These are phyloP conservation scores for Seiridium unicorne DNA, from an alignment of 2,329 filamentous ascomycete genomes.

Conservation along the genomic window DNA sequence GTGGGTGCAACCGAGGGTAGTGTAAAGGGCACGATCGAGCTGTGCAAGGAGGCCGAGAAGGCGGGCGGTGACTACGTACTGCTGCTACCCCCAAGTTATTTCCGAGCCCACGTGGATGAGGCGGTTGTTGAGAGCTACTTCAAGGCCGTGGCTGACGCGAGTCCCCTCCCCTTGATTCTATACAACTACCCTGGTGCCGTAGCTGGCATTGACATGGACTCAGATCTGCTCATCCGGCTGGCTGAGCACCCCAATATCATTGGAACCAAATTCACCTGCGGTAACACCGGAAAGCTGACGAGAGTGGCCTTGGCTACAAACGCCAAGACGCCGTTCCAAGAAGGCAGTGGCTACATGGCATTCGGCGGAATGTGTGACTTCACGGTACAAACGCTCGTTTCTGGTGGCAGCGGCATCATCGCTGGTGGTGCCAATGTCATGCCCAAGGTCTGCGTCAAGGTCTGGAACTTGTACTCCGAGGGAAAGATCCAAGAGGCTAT, in stretches of 20 bases:
- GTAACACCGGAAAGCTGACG: conserved; percentile 85
- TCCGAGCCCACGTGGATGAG: conserved; percentile 74
- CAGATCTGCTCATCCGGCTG: conserved; percentile 78
- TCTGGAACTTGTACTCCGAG: conserved; percentile 73
- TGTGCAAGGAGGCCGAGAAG: conserved; percentile 63
- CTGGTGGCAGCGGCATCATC: conserved; percentile 80
- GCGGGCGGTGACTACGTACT: conserved; percentile 80
- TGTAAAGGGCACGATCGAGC: conserved; percentile 75
- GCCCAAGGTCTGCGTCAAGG: conserved; percentile 75
- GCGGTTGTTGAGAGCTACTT: conserved; percentile 73
- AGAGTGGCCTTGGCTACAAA: conserved; percentile 72
- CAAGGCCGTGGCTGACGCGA: conserved; percentile 70
- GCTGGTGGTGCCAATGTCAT: conserved; percentile 83
- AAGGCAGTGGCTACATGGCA: conserved; percentile 73
- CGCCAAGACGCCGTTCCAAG: conserved; percentile 62
- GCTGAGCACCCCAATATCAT: conserved; percentile 80
- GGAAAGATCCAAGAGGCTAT: conserved; percentile 75
- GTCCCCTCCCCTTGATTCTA: conserved; percentile 74
- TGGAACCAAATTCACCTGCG: conserved; percentile 90
- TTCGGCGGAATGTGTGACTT: conserved; percentile 89
- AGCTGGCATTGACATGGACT: conserved; percentile 85
- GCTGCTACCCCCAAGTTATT: conserved; percentile 80
- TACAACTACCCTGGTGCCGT: conserved; percentile 94
- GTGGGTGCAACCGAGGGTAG: conserved; percentile 80
- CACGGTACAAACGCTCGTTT: conserved; percentile 76